A percentile compares a stretch with the other conserved stretches of the same genome.
phyloP scores from a whole-genome alignment of 1,284 basidiomycete species.

The Omphalotus olearius region DNA sequence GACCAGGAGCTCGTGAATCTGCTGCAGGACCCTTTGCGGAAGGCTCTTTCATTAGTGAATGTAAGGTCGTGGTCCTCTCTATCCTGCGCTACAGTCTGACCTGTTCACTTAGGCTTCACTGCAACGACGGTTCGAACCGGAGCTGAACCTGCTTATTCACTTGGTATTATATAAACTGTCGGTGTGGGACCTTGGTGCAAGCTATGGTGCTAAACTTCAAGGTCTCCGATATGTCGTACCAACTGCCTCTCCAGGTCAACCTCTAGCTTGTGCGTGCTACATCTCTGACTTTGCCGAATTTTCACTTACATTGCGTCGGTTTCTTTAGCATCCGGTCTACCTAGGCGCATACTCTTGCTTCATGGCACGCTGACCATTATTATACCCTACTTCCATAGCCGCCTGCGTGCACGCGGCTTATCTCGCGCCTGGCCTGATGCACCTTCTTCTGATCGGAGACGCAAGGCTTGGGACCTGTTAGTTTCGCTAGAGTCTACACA shows the following conservation, averaged over 20 bases:
- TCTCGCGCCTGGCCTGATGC: slow-evolving; percentile 88
- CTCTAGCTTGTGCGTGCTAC: slow-evolving; percentile 31
- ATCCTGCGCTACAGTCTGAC: neutral
- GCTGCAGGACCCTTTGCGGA: slow-evolving; percentile 79
- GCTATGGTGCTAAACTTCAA: slow-evolving; percentile 90
- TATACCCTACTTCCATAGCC: slow-evolving; percentile 74
- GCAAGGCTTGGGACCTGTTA: slow-evolving; percentile 75
- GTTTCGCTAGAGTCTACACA: slow-evolving; percentile 66
- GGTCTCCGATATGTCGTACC: slow-evolving; percentile 64
- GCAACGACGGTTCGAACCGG: slow-evolving; percentile 72
- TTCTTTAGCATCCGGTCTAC: slow-evolving; percentile 55
- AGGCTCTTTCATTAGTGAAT: slow-evolving; percentile 66
- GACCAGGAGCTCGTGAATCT: slow-evolving; percentile 87
- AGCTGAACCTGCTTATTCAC: slow-evolving; percentile 75
- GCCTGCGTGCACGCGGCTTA: slow-evolving; percentile 73
- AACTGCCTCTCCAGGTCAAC: slow-evolving; percentile 18
- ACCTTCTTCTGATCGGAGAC: slow-evolving; percentile 70
- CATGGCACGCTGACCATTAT: slow-evolving; percentile 78
- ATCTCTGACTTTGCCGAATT: slow-evolving; percentile 1
- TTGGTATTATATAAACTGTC: slow-evolving; percentile 82
- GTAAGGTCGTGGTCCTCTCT: slow-evolving; percentile 39
- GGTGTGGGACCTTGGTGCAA: slow-evolving; percentile 77
- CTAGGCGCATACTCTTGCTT: slow-evolving; percentile 53
- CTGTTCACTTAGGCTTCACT: slow-evolving; percentile 46
- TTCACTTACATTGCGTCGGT: slow-evolving; percentile 7